Conservation (phyloP, 352 stramenopile species). For the Albugo candida region DNA sequence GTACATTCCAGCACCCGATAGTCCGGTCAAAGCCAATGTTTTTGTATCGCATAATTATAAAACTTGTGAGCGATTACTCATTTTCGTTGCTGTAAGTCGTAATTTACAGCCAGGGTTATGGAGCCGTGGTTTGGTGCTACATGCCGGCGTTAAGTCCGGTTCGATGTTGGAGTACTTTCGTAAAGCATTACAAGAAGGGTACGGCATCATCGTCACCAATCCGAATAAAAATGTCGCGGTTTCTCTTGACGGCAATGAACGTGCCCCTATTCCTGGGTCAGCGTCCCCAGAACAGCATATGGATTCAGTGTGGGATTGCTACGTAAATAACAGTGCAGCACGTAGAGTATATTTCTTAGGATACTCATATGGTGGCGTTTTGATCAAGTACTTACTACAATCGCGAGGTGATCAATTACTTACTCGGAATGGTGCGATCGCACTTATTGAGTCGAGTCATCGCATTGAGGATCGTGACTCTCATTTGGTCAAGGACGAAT, state of each 20-base stretch:
- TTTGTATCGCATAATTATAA: conserved; percentile 76
- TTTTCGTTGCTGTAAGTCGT: conserved; percentile 69
- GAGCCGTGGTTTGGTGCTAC: conserved; percentile 66
- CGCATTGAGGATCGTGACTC: conserved; percentile 72
- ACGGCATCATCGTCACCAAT: conserved; percentile 77
- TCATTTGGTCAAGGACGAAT: conserved; percentile 68
- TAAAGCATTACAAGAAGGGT: conserved; percentile 66
- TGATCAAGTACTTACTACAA: conserved; percentile 79
- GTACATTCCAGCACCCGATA: conserved; percentile 43
- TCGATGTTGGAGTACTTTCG: conserved; percentile 83
- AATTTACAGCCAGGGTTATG: conserved; percentile 68
- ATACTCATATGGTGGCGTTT: conserved; percentile 74
- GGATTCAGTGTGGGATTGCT: conserved; percentile 75
- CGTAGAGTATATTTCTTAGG: conserved; percentile 69
- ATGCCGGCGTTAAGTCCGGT: conserved; percentile 72
- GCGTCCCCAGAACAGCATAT: conserved; percentile 76
- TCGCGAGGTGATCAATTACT: conserved; percentile 73
- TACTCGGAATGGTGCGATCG: conserved; percentile 67
- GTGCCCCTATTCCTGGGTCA: conserved; percentile 63
- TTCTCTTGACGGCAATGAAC: conserved; percentile 53
- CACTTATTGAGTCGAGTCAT: conserved; percentile 73
- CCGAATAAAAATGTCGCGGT: conserved; percentile 82
- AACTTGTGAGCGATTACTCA: conserved; percentile 52
- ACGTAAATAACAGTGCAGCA: conserved; percentile 32
- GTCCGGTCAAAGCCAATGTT: conserved; percentile 62